phyloP scores from a whole-genome alignment of 176 grass and related monocot genomes.

The Tillandsia leiboldiana region DNA sequence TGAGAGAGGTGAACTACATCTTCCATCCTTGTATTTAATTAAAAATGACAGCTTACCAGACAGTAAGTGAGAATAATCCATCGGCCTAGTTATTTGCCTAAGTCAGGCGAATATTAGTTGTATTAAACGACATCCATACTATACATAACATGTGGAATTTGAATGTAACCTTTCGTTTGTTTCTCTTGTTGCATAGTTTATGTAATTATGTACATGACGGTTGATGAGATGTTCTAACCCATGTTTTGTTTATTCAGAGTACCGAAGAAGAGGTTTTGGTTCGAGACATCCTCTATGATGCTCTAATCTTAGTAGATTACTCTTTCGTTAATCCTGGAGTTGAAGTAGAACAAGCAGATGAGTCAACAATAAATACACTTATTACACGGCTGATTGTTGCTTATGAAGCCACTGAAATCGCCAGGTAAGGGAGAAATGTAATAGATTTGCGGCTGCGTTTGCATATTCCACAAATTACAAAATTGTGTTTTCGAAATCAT shows the following conservation, averaged over 20 bases:
- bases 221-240: neutral
- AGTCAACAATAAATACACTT: constrained; percentile 45
- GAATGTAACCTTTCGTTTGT: neutral
- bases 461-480: neutral
- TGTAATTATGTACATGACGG: neutral
- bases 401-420: constrained; percentile 62
- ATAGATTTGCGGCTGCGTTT: constrained; percentile 4
- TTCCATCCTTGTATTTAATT: no score
- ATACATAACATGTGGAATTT: no score
- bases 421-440: constrained; percentile 43
- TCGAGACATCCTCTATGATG: constrained; percentile 75
- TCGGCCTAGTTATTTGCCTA: no score
- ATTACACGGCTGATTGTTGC: constrained; percentile 71
- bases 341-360: constrained; percentile 52
- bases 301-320: constrained; percentile 88
- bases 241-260: constrained; percentile 35
- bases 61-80: no score
- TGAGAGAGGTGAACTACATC: no score
- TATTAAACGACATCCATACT: no score
- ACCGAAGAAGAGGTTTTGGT: constrained; percentile 67
- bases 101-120: no score
- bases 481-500: constrained; percentile 28
- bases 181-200: constrained; percentile 17
- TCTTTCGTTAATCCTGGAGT: constrained; percentile 69
- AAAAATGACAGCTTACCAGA: no score